Evolutionary conservation across 129 eudicot species (phyloP), one percentile per base, ranked within the genome.

Genomic region (Escallonia herrerae): DNA sequence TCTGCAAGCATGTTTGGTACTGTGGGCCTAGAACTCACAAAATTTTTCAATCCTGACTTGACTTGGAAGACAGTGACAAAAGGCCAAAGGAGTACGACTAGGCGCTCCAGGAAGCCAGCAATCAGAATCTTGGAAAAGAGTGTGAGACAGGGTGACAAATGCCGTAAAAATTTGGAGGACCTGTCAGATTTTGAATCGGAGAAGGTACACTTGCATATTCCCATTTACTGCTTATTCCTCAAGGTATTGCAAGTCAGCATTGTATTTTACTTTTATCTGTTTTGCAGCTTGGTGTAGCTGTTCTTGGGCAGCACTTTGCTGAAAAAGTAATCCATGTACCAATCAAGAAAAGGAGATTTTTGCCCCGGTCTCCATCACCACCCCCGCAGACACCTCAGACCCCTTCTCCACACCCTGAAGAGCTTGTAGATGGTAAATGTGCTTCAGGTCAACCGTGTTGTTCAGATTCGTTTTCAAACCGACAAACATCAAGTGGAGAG

Each of bases 41-140:
- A 74, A 68, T 74, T 74, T 58, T 58, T 78, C 69, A 77, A 71
- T 62, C 68, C 83, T 22, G 86, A 77, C 40, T 45, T 81, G 54
- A 83, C 77, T 38, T 87, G 97, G 97, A 84, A 64, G 60, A 47
- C 79, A 37, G 83, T 84, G 69, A 79, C 80, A 15, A 90, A 90
- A 73, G 89, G 91, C 63, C 74, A 53, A 12, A 74, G 90, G 72
- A 79, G 74, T 61, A 54, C 54, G n/a, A 66, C 41, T 56, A 82
- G 82, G 72, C 83, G 84, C 8, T 72, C 82, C 2, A 60, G 73
- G 66, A 84, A 73, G 67, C 56, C 74, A n/a, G 60, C 63, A 22
- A 63, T 68, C 14, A 72, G 68, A 67, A 61, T 64, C 59, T 57
- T 70, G 46, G 78, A 70, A n/a, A 13, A 52, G 12, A 65, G 66